Conservation (phyloP, 305 asterid genomes). For the Vinca major region DNA sequence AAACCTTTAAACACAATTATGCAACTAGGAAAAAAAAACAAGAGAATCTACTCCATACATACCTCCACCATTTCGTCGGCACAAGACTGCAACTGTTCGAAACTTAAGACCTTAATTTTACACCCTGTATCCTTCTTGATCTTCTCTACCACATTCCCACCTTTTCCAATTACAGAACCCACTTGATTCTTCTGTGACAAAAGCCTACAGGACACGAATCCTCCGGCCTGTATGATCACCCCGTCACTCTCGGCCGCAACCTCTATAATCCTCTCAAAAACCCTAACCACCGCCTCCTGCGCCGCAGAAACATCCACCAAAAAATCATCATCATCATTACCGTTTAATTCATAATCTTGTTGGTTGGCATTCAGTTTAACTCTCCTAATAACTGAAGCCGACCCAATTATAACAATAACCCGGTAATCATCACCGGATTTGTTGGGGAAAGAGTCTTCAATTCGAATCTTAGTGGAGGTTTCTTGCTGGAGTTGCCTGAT, state of each 20-base stretch:
- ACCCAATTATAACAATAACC: constrained; percentile 41
- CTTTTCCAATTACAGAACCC: constrained; percentile 65
- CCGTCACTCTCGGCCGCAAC: constrained; percentile 55
- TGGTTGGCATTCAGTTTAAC: constrained; percentile 12
- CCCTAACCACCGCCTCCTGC: constrained; percentile 62
- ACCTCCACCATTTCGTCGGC: constrained; percentile 69
- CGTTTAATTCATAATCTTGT: constrained; percentile 6
- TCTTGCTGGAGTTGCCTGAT: constrained; percentile 51
- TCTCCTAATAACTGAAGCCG: constrained; percentile 17
- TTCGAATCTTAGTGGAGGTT: constrained; percentile 47
- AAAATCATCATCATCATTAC: constrained; percentile 15
- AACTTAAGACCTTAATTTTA: constrained; percentile 40
- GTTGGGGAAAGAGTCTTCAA: constrained; percentile 35
- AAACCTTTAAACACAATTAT: not conserved
- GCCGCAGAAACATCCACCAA: constrained; percentile 51
- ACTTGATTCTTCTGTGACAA: constrained; percentile 45
- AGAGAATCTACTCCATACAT: constrained; percentile 1
- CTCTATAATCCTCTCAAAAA: constrained; percentile 63
- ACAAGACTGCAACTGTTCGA: constrained; percentile 29
- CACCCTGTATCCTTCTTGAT: constrained; percentile 62
- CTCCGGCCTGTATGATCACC: constrained; percentile 26
- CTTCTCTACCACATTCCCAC: constrained; percentile 57
- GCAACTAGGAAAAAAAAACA: not conserved
- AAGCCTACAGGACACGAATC: constrained; percentile 47
- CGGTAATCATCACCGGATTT: constrained; percentile 30